Percentiles rank a stretch among this genome's conserved stretches.
These are phyloP conservation scores for Trichosporon coremiiforme DNA, from an alignment of 1,284 basidiomycete genomes.

Conservation along the genomic window DNA sequence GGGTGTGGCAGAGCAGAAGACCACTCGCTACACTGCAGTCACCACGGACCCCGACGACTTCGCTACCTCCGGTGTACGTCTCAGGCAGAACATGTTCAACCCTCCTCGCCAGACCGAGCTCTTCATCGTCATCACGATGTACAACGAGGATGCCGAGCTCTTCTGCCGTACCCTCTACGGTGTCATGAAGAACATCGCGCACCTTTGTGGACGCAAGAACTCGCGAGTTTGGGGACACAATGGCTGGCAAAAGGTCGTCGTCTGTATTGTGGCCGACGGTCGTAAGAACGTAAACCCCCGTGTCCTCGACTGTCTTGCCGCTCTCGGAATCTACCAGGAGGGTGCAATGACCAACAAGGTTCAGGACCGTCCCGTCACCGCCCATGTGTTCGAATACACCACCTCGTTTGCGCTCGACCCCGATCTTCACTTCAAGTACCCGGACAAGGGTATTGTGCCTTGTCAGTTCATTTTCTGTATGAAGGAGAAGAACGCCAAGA, in stretches of 20 bases:
- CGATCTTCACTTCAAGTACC: conserved; percentile 88
- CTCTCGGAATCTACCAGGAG: conserved; percentile 63
- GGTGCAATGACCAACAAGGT: conserved; percentile 86
- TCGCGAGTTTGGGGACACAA: conserved; percentile 95
- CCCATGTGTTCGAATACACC: conserved; percentile 90
- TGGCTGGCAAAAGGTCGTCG: conserved; percentile 96
- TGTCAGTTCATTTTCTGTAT: conserved; percentile 80
- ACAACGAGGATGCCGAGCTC: conserved; percentile 90
- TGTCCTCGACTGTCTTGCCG: conserved; percentile 78
- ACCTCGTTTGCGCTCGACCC: conserved; percentile 86
- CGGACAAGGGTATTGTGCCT: conserved; percentile 88
- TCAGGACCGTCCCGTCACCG: conserved; percentile 82
- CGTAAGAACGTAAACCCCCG: conserved; percentile 89
- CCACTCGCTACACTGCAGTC: conserved; percentile 78
- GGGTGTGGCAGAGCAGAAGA: conserved; percentile 79
- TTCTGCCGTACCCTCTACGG: conserved; percentile 95
- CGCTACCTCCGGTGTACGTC: conserved; percentile 74
- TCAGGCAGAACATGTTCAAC: conserved; percentile 78
- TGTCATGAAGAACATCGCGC: conserved; percentile 87
- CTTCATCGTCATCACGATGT: conserved; percentile 96
- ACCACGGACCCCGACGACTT: conserved; percentile 95
- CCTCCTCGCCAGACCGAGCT: conserved; percentile 77
- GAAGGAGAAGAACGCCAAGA: conserved; percentile 70
- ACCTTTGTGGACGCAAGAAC: conserved; percentile 89
- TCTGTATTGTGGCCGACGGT: conserved; percentile 94